phyloP scores from a whole-genome alignment of 805 yeast species.

The Candida gorgasii region DNA sequence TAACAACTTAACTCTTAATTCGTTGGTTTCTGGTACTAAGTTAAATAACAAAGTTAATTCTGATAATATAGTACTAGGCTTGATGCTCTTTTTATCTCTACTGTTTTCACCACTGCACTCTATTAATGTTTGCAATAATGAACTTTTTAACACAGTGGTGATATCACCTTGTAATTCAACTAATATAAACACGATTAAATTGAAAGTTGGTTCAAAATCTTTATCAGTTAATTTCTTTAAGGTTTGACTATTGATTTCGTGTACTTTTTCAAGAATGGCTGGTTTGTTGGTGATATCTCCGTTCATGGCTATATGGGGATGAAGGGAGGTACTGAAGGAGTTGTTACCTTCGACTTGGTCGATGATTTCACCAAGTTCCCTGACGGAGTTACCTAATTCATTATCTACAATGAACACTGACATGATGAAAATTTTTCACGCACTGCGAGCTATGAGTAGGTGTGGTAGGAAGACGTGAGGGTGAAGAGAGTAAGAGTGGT shows the following conservation, averaged over 20 bases:
- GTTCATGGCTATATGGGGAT: constrained; percentile 21
- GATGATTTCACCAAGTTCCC: constrained; percentile 40
- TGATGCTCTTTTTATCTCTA: constrained; percentile 46
- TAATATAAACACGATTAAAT: constrained; percentile 38
- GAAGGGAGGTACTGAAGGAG: constrained; percentile 29
- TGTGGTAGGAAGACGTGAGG: too few relatives aligned
- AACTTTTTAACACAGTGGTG: constrained; percentile 24
- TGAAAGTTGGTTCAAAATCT: constrained; percentile 48
- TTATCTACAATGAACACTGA: constrained; percentile 46
- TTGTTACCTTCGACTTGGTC: constrained; percentile 31
- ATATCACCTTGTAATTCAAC: constrained; percentile 29
- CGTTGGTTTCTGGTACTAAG: constrained; percentile 36
- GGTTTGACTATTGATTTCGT: constrained; percentile 25
- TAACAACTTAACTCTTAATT: constrained; percentile 31
- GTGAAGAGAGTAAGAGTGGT: too few relatives aligned
- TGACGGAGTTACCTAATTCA: constrained; percentile 41
- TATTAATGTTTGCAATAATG: constrained; percentile 29
- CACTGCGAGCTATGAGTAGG: too few relatives aligned
- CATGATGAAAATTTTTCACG: constrained; percentile 20
- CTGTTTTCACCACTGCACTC: constrained; percentile 36
- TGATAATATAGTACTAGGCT: constrained; percentile 42
- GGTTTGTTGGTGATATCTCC: constrained; percentile 25
- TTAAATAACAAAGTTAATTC: constrained; percentile 43
- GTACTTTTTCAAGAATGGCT: constrained; percentile 28
- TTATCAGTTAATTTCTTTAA: constrained; percentile 40